Base-by-base conservation (phyloP, 2,329 filamentous ascomycete species). In the Fusarium miscanthi region DNA sequence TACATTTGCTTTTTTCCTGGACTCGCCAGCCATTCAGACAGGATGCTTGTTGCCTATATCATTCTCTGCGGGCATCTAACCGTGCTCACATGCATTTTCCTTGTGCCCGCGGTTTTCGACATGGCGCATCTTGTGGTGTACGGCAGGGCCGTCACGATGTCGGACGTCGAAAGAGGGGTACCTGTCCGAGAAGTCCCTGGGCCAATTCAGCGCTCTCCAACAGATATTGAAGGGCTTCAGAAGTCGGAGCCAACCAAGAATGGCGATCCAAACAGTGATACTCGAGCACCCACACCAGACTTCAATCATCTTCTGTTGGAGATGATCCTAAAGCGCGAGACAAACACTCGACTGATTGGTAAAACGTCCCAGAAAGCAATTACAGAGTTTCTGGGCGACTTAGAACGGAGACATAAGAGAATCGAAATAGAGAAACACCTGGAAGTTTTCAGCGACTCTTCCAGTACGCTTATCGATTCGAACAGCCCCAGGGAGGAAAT, bases 21-120 rank as follows among this genome's bases (percentile, higher is more conserved):
- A 5, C 45, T 56, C 3, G 48, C 60, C 1, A 38, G 35, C 16
- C 59, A 70, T 25, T 51, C 69, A 1, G 31, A 31, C 2, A 70
- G 43, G 11, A 70, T 73, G 8, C 43, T 70, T 5, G 19, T 73
- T 0, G 69, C 54, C 0, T 72, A 70, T 16, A 58, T 70, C 11
- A 40, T 66, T 23, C 56, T 72, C 9, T 70, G 31, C 1, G 61
- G 69, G 3, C 56, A 72, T 30, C 10, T 51, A 1, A 13, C 7
- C 3, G 38, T 72, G 4, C 38, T 72, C 3, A 2, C 38, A 3
- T 52, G 25, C 7, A 35, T 70, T 3, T 70, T 72, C 3, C 38
- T 66, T 2, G n/a, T 72, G 0, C 69, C 69, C 1, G 40, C 30
- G 6, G 11, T 23, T 2, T 25, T 72, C 11, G 38, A 70, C 5